phyloP scores from a whole-genome alignment of 345 rosid species.

The Hibiscus trionum region DNA sequence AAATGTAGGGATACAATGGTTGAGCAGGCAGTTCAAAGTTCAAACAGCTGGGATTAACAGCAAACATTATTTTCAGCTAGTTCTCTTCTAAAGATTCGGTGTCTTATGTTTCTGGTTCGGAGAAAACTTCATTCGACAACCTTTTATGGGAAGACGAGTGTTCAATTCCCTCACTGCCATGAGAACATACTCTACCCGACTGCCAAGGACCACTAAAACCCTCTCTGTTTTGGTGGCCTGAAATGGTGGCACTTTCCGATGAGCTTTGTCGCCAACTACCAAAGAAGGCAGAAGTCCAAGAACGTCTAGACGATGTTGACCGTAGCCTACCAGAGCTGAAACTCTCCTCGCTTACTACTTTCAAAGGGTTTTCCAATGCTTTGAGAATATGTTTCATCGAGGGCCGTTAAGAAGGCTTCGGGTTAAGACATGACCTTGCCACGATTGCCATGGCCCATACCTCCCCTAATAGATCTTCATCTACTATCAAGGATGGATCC shows the following conservation, averaged over 20 bases:
- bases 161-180: constrained; percentile 44
- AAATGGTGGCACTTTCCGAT: constrained; percentile 33
- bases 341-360: constrained; percentile 70
- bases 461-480: too few relatives aligned
- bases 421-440: too few relatives aligned
- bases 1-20: neutral
- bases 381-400: constrained; percentile 73
- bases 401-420: constrained; percentile 62
- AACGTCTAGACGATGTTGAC: constrained; percentile 59
- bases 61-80: neutral
- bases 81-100: constrained; percentile 30
- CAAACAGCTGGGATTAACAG: neutral
- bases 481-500: too few relatives aligned
- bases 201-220: constrained; percentile 32
- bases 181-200: constrained; percentile 43
- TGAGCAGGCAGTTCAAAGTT: neutral
- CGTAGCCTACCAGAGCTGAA: constrained; percentile 58
- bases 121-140: constrained; percentile 47
- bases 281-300: constrained; percentile 63
- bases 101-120: constrained; percentile 44
- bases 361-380: constrained; percentile 84
- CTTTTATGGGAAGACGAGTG: constrained; percentile 48
- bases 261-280: constrained; percentile 82
- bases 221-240: constrained; percentile 24
- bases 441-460: too few relatives aligned